Conservation (phyloP, 495 filamentous ascomycete genomes). For the Neurospora intermedia region DNA sequence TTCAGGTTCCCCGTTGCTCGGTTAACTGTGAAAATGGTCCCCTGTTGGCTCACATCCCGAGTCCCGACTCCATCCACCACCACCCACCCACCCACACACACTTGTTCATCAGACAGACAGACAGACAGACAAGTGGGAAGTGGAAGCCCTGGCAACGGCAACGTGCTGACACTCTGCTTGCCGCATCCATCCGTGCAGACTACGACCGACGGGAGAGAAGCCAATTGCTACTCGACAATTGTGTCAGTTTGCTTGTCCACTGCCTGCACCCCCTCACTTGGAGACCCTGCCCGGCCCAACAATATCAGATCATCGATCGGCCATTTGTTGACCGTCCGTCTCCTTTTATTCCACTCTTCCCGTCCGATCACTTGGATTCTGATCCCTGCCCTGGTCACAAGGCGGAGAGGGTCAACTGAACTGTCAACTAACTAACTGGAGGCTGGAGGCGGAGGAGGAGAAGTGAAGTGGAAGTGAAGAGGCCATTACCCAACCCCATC, state of each 20-base stretch:
- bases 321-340: not conserved
- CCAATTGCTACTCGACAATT: not conserved
- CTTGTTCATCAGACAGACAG: too few relatives aligned
- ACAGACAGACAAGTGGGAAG: not conserved
- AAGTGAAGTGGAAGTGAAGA: not conserved
- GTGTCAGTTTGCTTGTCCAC: not conserved
- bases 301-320: too few relatives aligned
- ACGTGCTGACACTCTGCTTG: not conserved
- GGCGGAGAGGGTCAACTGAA: not conserved
- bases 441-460: not conserved
- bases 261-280: not conserved
- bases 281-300: not conserved
- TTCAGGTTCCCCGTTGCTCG: not conserved
- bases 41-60: not conserved
- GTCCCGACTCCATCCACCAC: not conserved
- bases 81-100: too few relatives aligned
- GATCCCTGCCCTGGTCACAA: not conserved
- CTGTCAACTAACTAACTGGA: not conserved
- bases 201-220: not conserved
- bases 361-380: not conserved
- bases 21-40: not conserved
- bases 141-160: not conserved
- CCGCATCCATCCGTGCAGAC: not conserved
- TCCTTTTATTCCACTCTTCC: not conserved
- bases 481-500: not conserved